A percentile compares a stretch with the other conserved stretches of the same genome.
These are phyloP conservation scores for Polymyxa betae DNA, from an alignment of 208 protist genomes.

Conservation along the genomic window DNA sequence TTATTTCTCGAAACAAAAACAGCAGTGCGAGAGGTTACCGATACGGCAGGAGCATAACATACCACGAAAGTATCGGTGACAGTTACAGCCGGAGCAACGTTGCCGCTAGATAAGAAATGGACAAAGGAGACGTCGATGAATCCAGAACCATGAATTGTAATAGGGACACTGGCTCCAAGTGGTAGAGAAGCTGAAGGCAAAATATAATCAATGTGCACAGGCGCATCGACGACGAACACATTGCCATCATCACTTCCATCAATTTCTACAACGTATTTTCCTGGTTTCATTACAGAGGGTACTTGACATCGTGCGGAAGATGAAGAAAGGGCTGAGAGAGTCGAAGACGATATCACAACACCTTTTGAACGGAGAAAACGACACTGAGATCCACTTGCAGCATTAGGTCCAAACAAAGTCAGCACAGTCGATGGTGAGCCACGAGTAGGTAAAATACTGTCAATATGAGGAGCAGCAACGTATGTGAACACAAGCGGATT, in stretches of 20 bases:
- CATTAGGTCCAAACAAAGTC: not conserved
- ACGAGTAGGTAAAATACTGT: not conserved
- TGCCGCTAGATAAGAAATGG: not conserved
- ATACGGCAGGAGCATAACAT: not conserved
- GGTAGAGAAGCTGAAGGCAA: not conserved
- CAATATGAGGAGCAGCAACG: not conserved
- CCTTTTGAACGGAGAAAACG: not conserved
- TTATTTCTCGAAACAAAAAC: not conserved
- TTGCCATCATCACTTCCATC: not conserved
- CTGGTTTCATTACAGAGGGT: not conserved
- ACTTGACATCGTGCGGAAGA: not conserved
- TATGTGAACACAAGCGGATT: not conserved
- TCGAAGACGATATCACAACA: not conserved
- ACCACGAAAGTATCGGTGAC: not conserved
- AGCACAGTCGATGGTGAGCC: not conserved
- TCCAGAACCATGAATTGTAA: not conserved
- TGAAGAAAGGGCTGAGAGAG: not conserved
- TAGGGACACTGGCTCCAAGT: not conserved
- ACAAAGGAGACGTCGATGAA: conserved; percentile 18
- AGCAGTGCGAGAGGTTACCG: not conserved
- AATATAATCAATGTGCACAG: not conserved
- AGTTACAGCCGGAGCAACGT: not conserved
- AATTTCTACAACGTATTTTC: not conserved
- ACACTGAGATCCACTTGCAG: not conserved
- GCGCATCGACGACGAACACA: not conserved